These are phyloP conservation scores for Akanthomyces uredinophilus DNA, from an alignment of 2,329 filamentous ascomycete genomes.

Conservation along the genomic window DNA sequence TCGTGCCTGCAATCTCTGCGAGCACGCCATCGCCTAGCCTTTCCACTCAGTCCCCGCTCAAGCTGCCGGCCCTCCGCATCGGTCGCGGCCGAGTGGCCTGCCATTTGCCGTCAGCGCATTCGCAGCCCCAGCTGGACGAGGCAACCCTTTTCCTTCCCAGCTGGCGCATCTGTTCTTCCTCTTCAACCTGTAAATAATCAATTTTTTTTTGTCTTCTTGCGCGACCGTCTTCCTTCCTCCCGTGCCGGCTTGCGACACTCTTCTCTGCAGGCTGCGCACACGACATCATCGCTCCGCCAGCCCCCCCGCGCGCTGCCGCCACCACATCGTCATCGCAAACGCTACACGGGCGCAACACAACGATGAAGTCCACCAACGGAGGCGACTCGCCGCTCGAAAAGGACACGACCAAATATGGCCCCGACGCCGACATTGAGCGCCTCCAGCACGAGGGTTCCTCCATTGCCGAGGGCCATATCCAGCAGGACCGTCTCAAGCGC, in stretches of 20 bases:
- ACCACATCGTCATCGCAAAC: not conserved
- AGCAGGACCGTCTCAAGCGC: conserved; percentile 45
- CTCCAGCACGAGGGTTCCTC: not conserved
- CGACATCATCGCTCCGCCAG: not conserved
- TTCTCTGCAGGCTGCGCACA: not conserved
- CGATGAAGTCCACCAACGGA: not conserved
- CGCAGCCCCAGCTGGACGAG: not conserved
- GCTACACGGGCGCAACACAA: not conserved
- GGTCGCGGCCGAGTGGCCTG: conserved; percentile 3
- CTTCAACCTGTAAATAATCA: not conserved
- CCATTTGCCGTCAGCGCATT: not conserved
- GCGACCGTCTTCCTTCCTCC: too few relatives aligned
- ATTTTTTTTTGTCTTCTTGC: too few relatives aligned
- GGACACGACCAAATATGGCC: not conserved
- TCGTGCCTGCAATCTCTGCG: not conserved
- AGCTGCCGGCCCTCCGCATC: not conserved
- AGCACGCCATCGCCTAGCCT: conserved; percentile 12
- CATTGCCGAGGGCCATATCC: conserved; percentile 18
- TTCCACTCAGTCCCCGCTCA: conserved; percentile 1
- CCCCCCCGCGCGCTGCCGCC: not conserved
- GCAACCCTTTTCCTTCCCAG: not conserved
- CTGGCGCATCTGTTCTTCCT: not conserved
- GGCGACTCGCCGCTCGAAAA: conserved; percentile 10
- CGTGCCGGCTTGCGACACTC: not conserved
- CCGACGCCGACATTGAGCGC: conserved; percentile 6